phyloP scores from a whole-genome alignment of 2,329 filamentous ascomycete genomes.

The Trichoderma oligosporum region DNA sequence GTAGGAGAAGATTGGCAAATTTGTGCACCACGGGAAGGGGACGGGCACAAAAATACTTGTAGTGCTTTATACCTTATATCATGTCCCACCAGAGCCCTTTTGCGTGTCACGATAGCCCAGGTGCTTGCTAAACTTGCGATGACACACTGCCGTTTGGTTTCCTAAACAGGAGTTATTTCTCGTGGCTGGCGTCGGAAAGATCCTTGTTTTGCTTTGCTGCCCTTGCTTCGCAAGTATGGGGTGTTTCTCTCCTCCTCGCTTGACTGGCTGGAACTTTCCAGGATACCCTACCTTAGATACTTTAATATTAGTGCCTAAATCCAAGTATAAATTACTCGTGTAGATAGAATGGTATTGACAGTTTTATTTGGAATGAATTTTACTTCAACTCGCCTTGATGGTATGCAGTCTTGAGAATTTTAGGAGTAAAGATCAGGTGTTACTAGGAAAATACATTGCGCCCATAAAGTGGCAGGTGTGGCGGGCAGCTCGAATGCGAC shows the following conservation, averaged over 20 bases:
- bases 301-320: too few relatives aligned
- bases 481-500: background rate
- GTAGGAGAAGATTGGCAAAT: slow-evolving; percentile 1
- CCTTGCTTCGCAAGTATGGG: slow-evolving; percentile 2
- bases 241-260: slow-evolving; percentile 13
- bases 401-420: too few relatives aligned
- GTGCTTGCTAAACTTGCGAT: background rate
- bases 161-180: slow-evolving; percentile 10
- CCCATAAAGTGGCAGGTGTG: background rate
- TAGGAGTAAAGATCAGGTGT: background rate
- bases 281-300: background rate
- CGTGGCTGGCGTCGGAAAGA: slow-evolving; percentile 1
- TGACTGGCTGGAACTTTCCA: background rate
- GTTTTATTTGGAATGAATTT: background rate
- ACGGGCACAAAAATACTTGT: background rate
- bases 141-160: slow-evolving; percentile 8
- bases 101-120: background rate
- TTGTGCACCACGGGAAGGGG: slow-evolving; percentile 2
- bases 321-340: too few relatives aligned
- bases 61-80: slow-evolving; percentile 9
- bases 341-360: background rate
- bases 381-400: too few relatives aligned
- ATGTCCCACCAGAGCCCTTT: background rate
- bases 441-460: background rate
- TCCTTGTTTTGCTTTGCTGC: slow-evolving; percentile 10